These are phyloP conservation scores for Schizosaccharomyces lindneri DNA, from an alignment of 805 yeast genomes.

Conservation along the genomic window DNA sequence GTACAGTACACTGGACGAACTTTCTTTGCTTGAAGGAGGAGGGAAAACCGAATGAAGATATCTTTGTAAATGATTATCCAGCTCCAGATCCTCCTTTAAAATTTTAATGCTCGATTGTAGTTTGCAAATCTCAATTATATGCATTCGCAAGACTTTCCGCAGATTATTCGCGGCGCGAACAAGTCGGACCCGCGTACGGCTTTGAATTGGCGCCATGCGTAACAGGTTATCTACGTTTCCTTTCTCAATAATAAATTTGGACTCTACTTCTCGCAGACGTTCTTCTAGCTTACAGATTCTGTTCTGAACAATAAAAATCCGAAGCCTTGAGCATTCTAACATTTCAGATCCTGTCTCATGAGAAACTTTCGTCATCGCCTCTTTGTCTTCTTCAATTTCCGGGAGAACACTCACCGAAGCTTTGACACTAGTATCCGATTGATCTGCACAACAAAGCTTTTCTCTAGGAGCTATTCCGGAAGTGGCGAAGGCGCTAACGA, in stretches of 20 bases:
- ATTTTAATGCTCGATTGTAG: neutral
- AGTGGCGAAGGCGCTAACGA: conserved; percentile 23
- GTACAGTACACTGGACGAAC: neutral
- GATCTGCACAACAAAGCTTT: neutral
- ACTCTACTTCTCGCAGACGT: neutral
- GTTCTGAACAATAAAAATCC: conserved; percentile 11
- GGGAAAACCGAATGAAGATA: neutral
- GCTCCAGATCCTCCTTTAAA: neutral
- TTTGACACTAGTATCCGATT: neutral
- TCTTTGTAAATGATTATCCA: neutral
- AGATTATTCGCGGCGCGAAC: neutral
- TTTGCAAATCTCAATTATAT: neutral
- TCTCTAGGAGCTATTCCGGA: conserved; percentile 11
- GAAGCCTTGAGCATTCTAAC: conserved; percentile 16
- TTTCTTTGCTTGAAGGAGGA: neutral
- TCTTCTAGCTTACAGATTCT: neutral
- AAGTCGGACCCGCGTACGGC: neutral
- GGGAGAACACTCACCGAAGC: conserved; percentile 1
- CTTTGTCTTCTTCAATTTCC: neutral
- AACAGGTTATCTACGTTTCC: neutral
- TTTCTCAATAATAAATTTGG: neutral
- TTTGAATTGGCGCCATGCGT: neutral
- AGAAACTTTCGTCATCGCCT: neutral
- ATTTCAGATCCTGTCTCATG: conserved; percentile 2
- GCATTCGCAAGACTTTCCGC: neutral